Evolutionary conservation across 176 grass and related monocot genomes (phyloP), one percentile per base, ranked within the genome.

Genomic region (Musa troglodytarum): DNA sequence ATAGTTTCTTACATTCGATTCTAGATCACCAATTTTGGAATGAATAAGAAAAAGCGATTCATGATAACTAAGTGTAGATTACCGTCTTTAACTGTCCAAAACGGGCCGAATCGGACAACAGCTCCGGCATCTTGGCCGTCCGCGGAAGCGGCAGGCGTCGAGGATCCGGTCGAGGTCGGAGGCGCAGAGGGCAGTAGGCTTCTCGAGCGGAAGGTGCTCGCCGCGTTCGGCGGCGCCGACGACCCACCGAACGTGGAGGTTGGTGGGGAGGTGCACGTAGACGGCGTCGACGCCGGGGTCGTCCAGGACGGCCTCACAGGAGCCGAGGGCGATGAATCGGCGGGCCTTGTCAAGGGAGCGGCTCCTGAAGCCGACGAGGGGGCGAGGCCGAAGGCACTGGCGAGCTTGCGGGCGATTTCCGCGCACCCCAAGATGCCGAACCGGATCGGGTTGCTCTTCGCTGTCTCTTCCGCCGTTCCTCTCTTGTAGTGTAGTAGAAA

Each of bases 191-290:
- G 93, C 93, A 16, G 89, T 85, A 73, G 93, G 93, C 83, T 92
- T 96, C 85, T 96, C 93, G 68, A 96, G 86, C 54, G 92, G 83
- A 57, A 96, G 78, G 78, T 96, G 93, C 81, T 92, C 92, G 3
- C 89, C 85, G 15, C 68, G 55, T 29, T 79, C 77, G 2, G 89
- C 93, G 52, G 80, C 89, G 10, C 81, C 89, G 12, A 83, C 81
- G 57, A 87, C 93, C 93, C 89, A 96, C n/a, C 6, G 68, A 14
- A 82, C 65, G 81, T 88, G 92, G 78, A 96, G 86, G 76, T 87
- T 92, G 63, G 89, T 96, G 21, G 87, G 89, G 15, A 96, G 89
- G 53, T 89, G 89, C 17, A 92, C 22, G 81, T 96, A 96, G 2
- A 96, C 81, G 22, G 89, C 89, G 59, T 92, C 93, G 6, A 96